A percentile compares a stretch with the other conserved stretches of the same genome.
Conservation (phyloP, 176 grass and related monocot genomes). For the Tillandsia fasciculata region DNA sequence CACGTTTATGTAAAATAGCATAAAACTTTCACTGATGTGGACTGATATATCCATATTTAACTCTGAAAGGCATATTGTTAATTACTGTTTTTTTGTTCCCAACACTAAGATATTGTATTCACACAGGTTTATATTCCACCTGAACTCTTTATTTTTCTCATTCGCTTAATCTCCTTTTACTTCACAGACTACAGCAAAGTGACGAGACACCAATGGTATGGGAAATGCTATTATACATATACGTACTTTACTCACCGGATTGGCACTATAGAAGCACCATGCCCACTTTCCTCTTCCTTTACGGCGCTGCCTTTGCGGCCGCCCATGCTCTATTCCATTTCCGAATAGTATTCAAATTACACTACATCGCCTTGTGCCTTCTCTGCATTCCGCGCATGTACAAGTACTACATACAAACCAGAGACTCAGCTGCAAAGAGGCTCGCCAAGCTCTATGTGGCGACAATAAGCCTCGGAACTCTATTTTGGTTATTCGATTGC, state of each 20-base stretch:
- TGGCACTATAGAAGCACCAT: slow-evolving; percentile 82
- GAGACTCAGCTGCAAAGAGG: slow-evolving; percentile 49
- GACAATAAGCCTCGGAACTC: slow-evolving; percentile 36
- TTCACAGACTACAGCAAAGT: slow-evolving; percentile 67
- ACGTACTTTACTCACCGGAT: slow-evolving; percentile 78
- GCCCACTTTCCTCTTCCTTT: slow-evolving; percentile 81
- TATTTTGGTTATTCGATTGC: slow-evolving; percentile 63
- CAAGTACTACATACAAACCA: slow-evolving; percentile 89
- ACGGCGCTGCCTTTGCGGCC: slow-evolving; percentile 58
- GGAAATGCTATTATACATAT: slow-evolving; percentile 73
- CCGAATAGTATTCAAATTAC: slow-evolving; percentile 67
- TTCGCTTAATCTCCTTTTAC: background rate
- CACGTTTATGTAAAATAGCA: too few relatives aligned
- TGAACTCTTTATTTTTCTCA: background rate
- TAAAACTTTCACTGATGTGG: too few relatives aligned
- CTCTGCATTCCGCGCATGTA: slow-evolving; percentile 90
- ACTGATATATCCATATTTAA: too few relatives aligned
- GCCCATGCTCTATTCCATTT: slow-evolving; percentile 61
- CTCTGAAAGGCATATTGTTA: too few relatives aligned
- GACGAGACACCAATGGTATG: slow-evolving; percentile 88
- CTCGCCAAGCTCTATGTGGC: slow-evolving; percentile 66
- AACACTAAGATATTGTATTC: background rate
- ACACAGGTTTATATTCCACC: too few relatives aligned
- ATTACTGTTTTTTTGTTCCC: too few relatives aligned
- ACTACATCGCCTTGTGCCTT: slow-evolving; percentile 63